These are phyloP conservation scores for Fennellomyces sp. DNA, from an alignment of 371 early-diverging fungal genomes.

Conservation along the genomic window DNA sequence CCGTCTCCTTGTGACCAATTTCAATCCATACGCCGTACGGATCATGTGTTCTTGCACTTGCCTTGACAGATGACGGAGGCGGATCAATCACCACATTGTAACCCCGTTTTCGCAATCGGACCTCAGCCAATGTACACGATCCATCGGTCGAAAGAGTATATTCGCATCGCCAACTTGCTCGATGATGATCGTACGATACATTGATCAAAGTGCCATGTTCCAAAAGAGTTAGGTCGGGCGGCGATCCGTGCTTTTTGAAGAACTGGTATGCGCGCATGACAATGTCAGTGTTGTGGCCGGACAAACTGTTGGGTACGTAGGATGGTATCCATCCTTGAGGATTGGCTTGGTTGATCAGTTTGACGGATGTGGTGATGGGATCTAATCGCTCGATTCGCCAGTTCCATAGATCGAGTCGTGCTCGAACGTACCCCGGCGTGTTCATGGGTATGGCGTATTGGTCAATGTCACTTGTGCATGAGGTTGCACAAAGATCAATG, in stretches of 20 bases:
- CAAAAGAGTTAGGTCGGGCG: slow-evolving; percentile 53
- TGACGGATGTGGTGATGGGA: slow-evolving; percentile 27
- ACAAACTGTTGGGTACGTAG: slow-evolving; percentile 38
- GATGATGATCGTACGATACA: slow-evolving; percentile 47
- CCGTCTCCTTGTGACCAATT: slow-evolving; percentile 53
- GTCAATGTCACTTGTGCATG: slow-evolving; percentile 44
- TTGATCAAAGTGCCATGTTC: slow-evolving; percentile 41
- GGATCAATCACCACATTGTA: slow-evolving; percentile 59
- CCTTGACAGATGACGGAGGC: slow-evolving; percentile 53
- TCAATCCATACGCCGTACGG: slow-evolving; percentile 52
- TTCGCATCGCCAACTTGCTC: slow-evolving; percentile 56
- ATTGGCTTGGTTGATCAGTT: slow-evolving; percentile 42
- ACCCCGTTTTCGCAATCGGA: slow-evolving; percentile 50
- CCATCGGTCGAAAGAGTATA: slow-evolving; percentile 32
- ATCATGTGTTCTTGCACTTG: slow-evolving; percentile 37
- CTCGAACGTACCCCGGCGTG: slow-evolving; percentile 47
- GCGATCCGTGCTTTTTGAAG: slow-evolving; percentile 50
- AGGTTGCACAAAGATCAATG: slow-evolving; percentile 54
- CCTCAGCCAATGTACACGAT: slow-evolving; percentile 26
- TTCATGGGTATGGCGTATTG: slow-evolving; percentile 43
- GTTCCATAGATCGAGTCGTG: slow-evolving; percentile 50
- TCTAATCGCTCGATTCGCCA: slow-evolving; percentile 50
- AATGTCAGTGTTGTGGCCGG: slow-evolving; percentile 38
- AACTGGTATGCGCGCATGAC: slow-evolving; percentile 45
- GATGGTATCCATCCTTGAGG: slow-evolving; percentile 52